Evolutionary conservation across 352 stramenopile genomes (phyloP).

Genomic region (Blastocystis sp.): DNA sequence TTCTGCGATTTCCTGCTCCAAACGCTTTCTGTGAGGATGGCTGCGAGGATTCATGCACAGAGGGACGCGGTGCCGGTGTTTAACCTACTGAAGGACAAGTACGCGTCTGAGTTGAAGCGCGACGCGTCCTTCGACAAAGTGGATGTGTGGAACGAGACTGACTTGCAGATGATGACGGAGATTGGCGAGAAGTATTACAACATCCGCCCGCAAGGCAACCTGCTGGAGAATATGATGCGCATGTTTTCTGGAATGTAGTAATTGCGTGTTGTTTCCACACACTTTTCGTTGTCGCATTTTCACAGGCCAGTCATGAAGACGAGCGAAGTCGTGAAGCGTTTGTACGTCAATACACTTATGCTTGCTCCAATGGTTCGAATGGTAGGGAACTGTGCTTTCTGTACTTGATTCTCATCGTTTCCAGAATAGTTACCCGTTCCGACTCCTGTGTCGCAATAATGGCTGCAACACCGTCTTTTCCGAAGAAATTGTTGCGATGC

Average conservation of each 20-base stretch:
- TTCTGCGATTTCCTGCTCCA: slow-evolving; percentile 80
- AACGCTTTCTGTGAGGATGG: slow-evolving; percentile 77
- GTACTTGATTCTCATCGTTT: neutral
- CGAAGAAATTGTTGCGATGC: slow-evolving; percentile 67
- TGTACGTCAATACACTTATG: slow-evolving; percentile 65
- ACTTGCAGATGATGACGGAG: slow-evolving; percentile 44
- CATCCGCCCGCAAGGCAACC: slow-evolving; percentile 16
- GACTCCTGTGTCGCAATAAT: slow-evolving; percentile 31
- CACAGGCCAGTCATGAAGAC: neutral
- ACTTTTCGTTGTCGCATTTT: neutral
- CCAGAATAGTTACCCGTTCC: slow-evolving; percentile 63
- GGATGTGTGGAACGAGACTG: slow-evolving; percentile 38
- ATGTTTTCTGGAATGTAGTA: slow-evolving; percentile 63
- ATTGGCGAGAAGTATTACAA: slow-evolving; percentile 56
- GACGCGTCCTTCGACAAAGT: slow-evolving; percentile 79
- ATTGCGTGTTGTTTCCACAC: slow-evolving; percentile 19
- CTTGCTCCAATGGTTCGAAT: slow-evolving; percentile 68
- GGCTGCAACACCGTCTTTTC: slow-evolving; percentile 68
- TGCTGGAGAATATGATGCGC: slow-evolving; percentile 53
- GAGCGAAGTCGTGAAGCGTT: slow-evolving; percentile 53
- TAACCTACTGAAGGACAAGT: slow-evolving; percentile 82
- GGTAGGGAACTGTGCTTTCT: slow-evolving; percentile 12
- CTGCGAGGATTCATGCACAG: slow-evolving; percentile 71
- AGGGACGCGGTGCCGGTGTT: slow-evolving; percentile 81
- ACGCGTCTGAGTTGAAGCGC: slow-evolving; percentile 77